Evolutionary conservation across 2,329 filamentous ascomycete species (phyloP), one percentile per base, ranked within the genome.

Genomic region (Trichoderma brevicompactum): DNA sequence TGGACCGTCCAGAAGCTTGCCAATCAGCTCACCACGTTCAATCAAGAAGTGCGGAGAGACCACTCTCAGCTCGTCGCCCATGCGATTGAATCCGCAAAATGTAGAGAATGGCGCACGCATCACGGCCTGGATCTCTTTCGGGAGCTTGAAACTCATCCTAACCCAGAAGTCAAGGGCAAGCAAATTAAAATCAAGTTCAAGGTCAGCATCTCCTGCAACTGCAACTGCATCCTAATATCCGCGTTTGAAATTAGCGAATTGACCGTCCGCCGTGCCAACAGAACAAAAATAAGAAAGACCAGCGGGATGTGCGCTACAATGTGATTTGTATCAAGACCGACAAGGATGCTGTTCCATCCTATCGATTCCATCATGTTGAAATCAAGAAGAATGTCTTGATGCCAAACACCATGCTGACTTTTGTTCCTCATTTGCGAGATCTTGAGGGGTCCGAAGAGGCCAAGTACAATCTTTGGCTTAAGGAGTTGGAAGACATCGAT

Each of bases 301-400:
- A 79, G 63, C 77, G 77, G 64, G 79, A 81, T 64, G 72, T 75
- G 60, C 75, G 78, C 28, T 79, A 80, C 66, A 69, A 72, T 2
- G 78, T 83, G 5, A 70, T 78, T n/a, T 76, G 79, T 69, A 80
- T 85, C 68, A 81, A 81, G 68, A 82, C 83, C 2, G 77, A 82
- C 64, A 80, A 79, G 68, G 78, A 82, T 19, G 78, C 80, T n/a
- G 85, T 86, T 8, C 85, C 85, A n/a, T 76, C 77, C 32, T 88
- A 87, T 70, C 78, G 82, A 36, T 87, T 86, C 68, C 85, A 87
- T 69, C 84, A 87, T 66, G 82, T 87, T 43, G 83, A 86, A 70
- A 85, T 87, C 59, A 80, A 78, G 71, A 86, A 84, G 71, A 87
- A 87, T 64, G 82, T 87, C 41, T 77, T 87, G 36, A 85, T 85